phyloP scores from a whole-genome alignment of 1,284 basidiomycete species.

The Schizophyllum amplum region DNA sequence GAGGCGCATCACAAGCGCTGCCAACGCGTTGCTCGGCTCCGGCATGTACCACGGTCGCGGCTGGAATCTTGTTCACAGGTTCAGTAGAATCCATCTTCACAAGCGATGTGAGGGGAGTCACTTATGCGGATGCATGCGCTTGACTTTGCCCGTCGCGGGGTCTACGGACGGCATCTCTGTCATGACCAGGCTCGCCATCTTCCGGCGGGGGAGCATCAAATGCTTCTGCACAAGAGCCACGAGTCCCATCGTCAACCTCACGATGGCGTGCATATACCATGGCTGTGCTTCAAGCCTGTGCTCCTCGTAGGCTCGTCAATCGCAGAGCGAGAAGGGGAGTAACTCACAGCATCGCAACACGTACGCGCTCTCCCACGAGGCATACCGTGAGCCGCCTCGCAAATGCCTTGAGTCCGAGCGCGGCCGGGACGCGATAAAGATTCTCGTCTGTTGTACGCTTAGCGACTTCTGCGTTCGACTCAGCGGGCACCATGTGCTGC shows the following conservation, averaged over 20 bases:
- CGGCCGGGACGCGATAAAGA: constrained; percentile 25
- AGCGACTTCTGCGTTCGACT: constrained; percentile 30
- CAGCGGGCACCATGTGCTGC: constrained; percentile 28
- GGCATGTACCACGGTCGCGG: constrained; percentile 37
- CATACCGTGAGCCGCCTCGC: constrained; percentile 22
- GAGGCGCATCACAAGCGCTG: constrained; percentile 19
- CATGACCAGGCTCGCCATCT: constrained; percentile 14
- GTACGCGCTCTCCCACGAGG: constrained; percentile 30
- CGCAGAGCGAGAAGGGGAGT: not conserved
- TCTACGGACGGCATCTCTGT: constrained; percentile 13
- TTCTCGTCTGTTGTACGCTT: constrained; percentile 29
- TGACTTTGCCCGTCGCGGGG: too few relatives aligned
- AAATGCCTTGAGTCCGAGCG: constrained; percentile 28
- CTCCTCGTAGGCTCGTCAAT: not conserved
- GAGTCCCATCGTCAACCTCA: constrained; percentile 15
- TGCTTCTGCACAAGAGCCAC: constrained; percentile 24
- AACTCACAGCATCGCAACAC: constrained; percentile 36
- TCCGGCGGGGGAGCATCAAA: constrained; percentile 28
- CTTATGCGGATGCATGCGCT: too few relatives aligned
- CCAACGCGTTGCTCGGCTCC: constrained; percentile 19
- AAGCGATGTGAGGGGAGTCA: too few relatives aligned
- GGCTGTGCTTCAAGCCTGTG: constrained; percentile 28
- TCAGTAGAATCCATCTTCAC: not conserved
- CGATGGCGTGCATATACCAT: constrained; percentile 19
- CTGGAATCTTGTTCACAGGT: constrained; percentile 18